These are phyloP conservation scores for Blastobotrys terrestris DNA, from an alignment of 805 yeast genomes.

Conservation along the genomic window DNA sequence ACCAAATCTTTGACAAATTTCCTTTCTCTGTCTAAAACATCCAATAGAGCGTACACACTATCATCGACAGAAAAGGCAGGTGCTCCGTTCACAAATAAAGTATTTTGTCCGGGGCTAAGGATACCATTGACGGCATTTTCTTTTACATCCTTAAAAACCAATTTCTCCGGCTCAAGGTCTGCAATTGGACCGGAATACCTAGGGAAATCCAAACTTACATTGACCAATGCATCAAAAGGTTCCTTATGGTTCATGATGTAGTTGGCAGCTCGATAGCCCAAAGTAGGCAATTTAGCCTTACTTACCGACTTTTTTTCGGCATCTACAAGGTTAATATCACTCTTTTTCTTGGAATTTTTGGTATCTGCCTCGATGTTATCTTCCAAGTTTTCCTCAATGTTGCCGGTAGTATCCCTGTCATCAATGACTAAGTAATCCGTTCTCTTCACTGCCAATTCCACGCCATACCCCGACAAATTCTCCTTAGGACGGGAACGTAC, in stretches of 20 bases:
- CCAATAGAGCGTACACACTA: slow-evolving; percentile 29
- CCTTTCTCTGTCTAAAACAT: slow-evolving; percentile 36
- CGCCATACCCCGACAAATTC: slow-evolving; percentile 53
- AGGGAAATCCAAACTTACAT: slow-evolving; percentile 50
- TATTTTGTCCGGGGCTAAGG: slow-evolving; percentile 24
- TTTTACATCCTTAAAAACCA: slow-evolving; percentile 20
- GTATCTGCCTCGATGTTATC: background rate
- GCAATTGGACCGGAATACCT: slow-evolving; percentile 40
- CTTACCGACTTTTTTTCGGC: slow-evolving; percentile 20
- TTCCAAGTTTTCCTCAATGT: slow-evolving; percentile 4
- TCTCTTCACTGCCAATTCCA: slow-evolving; percentile 54
- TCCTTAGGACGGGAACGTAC: slow-evolving; percentile 26
- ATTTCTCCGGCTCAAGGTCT: slow-evolving; percentile 13
- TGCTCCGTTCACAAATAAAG: slow-evolving; percentile 64
- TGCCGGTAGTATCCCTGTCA: slow-evolving; percentile 36
- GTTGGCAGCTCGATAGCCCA: slow-evolving; percentile 28
- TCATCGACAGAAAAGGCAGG: slow-evolving; percentile 37
- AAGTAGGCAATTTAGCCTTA: slow-evolving; percentile 22
- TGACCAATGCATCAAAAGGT: slow-evolving; percentile 35
- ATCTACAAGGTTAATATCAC: slow-evolving; percentile 19
- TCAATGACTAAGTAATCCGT: slow-evolving; percentile 63
- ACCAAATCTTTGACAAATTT: slow-evolving; percentile 19
- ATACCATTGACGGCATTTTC: slow-evolving; percentile 17
- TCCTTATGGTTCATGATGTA: slow-evolving; percentile 31
- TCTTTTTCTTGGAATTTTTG: slow-evolving; percentile 6